Conservation (phyloP, 2,329 filamentous ascomycete species). For the Nakataea oryzae region DNA sequence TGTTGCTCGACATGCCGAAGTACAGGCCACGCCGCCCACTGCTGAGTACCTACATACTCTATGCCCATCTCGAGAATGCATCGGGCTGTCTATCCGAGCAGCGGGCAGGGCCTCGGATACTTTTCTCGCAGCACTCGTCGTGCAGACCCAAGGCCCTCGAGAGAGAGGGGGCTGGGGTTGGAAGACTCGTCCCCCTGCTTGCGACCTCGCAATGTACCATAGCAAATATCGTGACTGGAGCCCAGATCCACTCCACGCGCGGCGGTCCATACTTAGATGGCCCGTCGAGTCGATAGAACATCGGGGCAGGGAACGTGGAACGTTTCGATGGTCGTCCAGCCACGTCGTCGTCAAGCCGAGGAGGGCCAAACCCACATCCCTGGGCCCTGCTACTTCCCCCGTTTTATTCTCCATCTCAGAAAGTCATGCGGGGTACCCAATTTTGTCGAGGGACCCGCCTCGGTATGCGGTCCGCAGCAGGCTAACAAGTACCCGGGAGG, state of each 20-base stretch:
- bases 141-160: too few relatives aligned
- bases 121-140: too few relatives aligned
- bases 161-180: background rate
- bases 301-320: background rate
- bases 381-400: background rate
- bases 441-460: too few relatives aligned
- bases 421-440: too few relatives aligned
- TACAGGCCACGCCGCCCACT: too few relatives aligned
- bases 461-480: too few relatives aligned
- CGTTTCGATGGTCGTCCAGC: background rate
- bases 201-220: background rate
- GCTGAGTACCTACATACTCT: too few relatives aligned
- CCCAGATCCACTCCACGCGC: background rate
- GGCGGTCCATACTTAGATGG: too few relatives aligned
- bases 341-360: background rate
- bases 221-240: background rate
- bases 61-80: too few relatives aligned
- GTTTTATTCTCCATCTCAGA: too few relatives aligned
- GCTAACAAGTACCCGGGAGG: too few relatives aligned
- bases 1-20: background rate
- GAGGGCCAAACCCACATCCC: background rate
- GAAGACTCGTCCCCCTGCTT: background rate
- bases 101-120: background rate
- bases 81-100: background rate
- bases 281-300: too few relatives aligned